Percentiles rank a stretch among this genome's conserved stretches.
Evolutionary conservation across 2,329 filamentous ascomycete species (phyloP).

Genomic region (Xylaria digitata): DNA sequence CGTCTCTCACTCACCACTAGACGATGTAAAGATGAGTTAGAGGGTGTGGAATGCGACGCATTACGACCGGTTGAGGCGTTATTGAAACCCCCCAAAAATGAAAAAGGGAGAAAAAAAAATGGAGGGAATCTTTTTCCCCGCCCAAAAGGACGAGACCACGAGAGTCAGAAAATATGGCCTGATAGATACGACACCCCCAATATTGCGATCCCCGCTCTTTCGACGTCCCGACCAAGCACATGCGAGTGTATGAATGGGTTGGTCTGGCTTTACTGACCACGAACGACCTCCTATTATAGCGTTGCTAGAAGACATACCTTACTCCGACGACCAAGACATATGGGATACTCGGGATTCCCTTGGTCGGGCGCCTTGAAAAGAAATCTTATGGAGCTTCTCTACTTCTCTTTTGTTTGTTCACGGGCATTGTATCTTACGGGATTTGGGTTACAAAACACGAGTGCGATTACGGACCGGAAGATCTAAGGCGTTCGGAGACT

Average conservation of each 20-base stretch:
- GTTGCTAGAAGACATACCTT: slow-evolving; percentile 2
- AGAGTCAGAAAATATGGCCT: neutral
- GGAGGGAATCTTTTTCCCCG: too few relatives aligned
- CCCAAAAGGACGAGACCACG: neutral
- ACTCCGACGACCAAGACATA: slow-evolving; percentile 23
- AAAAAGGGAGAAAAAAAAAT: slow-evolving; percentile 1
- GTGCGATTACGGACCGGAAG: slow-evolving; percentile 1
- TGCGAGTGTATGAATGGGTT: neutral
- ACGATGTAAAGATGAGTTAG: slow-evolving; percentile 46
- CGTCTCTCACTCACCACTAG: slow-evolving; percentile 35
- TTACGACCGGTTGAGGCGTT: slow-evolving; percentile 18
- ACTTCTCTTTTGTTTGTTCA: slow-evolving; percentile 15
- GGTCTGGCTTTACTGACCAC: neutral
- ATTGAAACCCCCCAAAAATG: neutral
- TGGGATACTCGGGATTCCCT: slow-evolving; percentile 10
- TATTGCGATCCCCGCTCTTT: slow-evolving; percentile 5
- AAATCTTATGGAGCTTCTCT: neutral
- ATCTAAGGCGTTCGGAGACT: slow-evolving; percentile 17
- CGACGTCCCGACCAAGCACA: neutral
- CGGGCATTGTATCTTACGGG: slow-evolving; percentile 10
- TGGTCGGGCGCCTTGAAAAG: slow-evolving; percentile 10
- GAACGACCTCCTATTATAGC: neutral
- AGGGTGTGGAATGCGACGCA: slow-evolving; percentile 9
- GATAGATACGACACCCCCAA: slow-evolving; percentile 17
- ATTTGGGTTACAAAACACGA: slow-evolving; percentile 27